A percentile compares a stretch with the other conserved stretches of the same genome.
Evolutionary conservation across 495 filamentous ascomycete species (phyloP).

Genomic region (Penicillium herquei): DNA sequence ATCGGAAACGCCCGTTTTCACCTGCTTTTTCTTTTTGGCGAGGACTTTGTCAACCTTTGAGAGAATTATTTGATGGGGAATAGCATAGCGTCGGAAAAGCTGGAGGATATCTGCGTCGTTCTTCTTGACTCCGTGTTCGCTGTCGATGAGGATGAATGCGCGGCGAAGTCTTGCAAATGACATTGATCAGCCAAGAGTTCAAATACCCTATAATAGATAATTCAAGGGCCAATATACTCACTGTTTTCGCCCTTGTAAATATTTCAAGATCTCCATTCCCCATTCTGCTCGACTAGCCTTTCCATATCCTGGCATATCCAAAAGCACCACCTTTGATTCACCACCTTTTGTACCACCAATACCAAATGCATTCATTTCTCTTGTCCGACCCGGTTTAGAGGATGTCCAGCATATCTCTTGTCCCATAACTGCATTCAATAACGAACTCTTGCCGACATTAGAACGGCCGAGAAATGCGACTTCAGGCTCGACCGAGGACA

Average conservation of each 20-base stretch:
- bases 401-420: conserved; percentile 61
- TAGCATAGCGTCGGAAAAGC: conserved; percentile 57
- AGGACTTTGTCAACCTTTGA: conserved; percentile 74
- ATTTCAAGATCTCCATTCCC: conserved; percentile 86
- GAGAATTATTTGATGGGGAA: conserved; percentile 76
- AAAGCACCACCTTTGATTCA: conserved; percentile 58
- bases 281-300: conserved; percentile 70
- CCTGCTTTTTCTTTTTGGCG: conserved; percentile 29
- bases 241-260: conserved; percentile 68
- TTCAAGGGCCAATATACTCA: conserved; percentile 29
- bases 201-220: background rate
- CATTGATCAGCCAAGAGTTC: background rate
- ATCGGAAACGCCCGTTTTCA: conserved; percentile 29
- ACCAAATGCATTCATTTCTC: conserved; percentile 80
- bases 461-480: conserved; percentile 79
- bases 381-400: conserved; percentile 72
- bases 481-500: conserved; percentile 43
- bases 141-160: conserved; percentile 82
- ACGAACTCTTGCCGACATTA: conserved; percentile 88
- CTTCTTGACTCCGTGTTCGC: conserved; percentile 74
- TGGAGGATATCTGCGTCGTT: conserved; percentile 65
- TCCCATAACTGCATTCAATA: conserved; percentile 80
- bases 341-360: conserved; percentile 59
- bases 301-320: conserved; percentile 97
- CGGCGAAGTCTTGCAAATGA: conserved; percentile 53